Percentiles rank a stretch among this genome's conserved stretches.
phyloP scores from a whole-genome alignment of 2,329 filamentous ascomycete species.

The Cladosporium austrohemisphaericum region DNA sequence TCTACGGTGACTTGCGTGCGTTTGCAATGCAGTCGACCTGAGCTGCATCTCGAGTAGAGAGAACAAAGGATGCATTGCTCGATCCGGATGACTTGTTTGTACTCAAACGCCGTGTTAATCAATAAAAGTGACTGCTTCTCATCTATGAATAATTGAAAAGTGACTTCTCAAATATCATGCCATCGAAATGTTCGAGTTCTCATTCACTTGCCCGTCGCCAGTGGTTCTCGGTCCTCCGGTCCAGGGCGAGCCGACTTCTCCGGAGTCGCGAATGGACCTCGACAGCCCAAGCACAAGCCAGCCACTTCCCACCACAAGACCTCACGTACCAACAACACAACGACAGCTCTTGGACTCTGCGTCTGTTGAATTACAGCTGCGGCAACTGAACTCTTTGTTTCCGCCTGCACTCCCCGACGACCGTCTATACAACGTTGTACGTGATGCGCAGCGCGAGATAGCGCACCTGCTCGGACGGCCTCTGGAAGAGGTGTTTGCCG shows the following conservation, averaged over 20 bases:
- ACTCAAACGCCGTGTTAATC: too few relatives aligned
- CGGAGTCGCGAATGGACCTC: not conserved
- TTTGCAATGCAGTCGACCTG: too few relatives aligned
- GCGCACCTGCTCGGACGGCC: slow-evolving; percentile 12
- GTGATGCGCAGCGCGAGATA: slow-evolving; percentile 11
- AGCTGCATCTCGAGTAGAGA: too few relatives aligned
- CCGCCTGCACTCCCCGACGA: slow-evolving; percentile 7
- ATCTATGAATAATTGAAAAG: too few relatives aligned
- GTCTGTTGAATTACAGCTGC: slow-evolving; percentile 9
- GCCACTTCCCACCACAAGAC: not conserved
- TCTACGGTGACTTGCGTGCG: too few relatives aligned
- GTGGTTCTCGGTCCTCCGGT: too few relatives aligned
- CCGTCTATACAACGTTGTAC: not conserved
- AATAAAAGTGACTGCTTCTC: too few relatives aligned
- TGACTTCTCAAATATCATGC: too few relatives aligned
- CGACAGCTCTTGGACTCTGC: slow-evolving; percentile 3
- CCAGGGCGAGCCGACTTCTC: not conserved
- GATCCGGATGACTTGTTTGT: not conserved
- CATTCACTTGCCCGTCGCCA: slow-evolving; percentile 3
- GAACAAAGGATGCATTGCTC: not conserved
- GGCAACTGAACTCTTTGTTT: slow-evolving; percentile 8
- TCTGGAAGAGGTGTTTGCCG: slow-evolving; percentile 9
- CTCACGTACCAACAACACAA: not conserved
- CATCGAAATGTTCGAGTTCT: not conserved
- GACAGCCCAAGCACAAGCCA: not conserved